Evolutionary conservation across 148 eudicot genomes (phyloP), one percentile per base, ranked within the genome.

Genomic region (Vaccinium myrtillus): DNA sequence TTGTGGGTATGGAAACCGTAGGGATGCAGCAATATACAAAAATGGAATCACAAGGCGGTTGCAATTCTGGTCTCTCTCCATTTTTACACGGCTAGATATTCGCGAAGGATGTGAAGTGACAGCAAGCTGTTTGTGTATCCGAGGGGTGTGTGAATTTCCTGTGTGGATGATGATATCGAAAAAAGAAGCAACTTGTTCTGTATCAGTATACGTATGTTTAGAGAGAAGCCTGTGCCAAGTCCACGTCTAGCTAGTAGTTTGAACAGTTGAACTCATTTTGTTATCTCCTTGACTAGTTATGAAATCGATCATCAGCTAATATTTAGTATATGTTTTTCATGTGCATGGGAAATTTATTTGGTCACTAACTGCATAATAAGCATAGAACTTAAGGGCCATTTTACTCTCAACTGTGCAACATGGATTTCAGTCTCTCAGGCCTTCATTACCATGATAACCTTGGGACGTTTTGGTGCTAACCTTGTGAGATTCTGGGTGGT

Each of bases 11-110:
- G 46, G 46, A 43, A 43, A 43, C 46, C 46, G 46, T 4, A 43
- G 84, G 87, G 54, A 83, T 81, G 84, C 86, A 86, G 46, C 46
- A 43, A 43, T 43, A 43, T 43, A 43, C 46, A 43, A 43, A 43
- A 43, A 43, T 43, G 46, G 46, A 43, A 43, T 43, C 46, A 43
- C 46, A 43, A 4, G 46, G 5, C 6, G 6, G 25, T 78, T 27
- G 70, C 63, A 27, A 14, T 78, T 78, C 13, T 78, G 43, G 11
- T 27, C 5, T 12, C 21, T 8, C 36, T 21, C 83, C 84, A 82
- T 43, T 67, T 71, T 27, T 73, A 39, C 32, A n/a, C 18, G 12
- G 79, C 48, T 55, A 74, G 21, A 71, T 14, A 36, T 53, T 19
- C n/a, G 19, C 8, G 27, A 50, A 39, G n/a, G 18, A 48, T 36